Base-by-base conservation (phyloP, 768 basidiomycete genomes). In the Leccinum obscurum region DNA sequence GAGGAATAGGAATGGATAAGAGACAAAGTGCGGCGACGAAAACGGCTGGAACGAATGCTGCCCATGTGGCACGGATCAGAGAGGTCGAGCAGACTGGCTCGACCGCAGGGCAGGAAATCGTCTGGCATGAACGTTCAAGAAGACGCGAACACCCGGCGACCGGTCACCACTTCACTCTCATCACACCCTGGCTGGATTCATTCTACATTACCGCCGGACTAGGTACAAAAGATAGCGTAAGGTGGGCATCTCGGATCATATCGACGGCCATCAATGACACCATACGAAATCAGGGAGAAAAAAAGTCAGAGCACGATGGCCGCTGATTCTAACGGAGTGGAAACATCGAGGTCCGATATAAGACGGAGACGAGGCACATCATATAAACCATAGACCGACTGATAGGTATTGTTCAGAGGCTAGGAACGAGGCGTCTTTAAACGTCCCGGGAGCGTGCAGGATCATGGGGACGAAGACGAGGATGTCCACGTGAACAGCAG, bases 51-150 rank as follows among this genome's bases (percentile, higher is more conserved):
- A 74, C 52, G 34, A 86, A 49, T 3, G 82, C 76, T n/a, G 76
- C 76, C 84, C 84, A 87, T 17, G 81, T 75, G 0, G 73, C 71
- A 32, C 85, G 75, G 51, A 58, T 77, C 72, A 6, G 70, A 65
- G 52, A 84, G 74, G 72, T 85, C 82, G 48, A 72, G 54, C 44
- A 28, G 62, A 57, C 59, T 34, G 55, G 60, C 61, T 24, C 35
- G 50, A 11, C 56, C 59, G 39, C 72, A 73, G 9, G 50, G 56
- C 6, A 49, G 62, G 22, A 57, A n/a, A 0, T 14, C 17, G 51
- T 60, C 46, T 30, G 28, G 28, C 68, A 70, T 68, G 56, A n/a
- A 32, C 9, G 41, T 1, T 6, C 4, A 17, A 32, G 49, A 15
- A 22, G 20, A 7, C 6, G 13, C n/a, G 24, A 3, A 20, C 0